Evolutionary conservation across 345 rosid genomes (phyloP), one percentile per base, ranked within the genome.

Genomic region (Cardamine chenopodiifolia): DNA sequence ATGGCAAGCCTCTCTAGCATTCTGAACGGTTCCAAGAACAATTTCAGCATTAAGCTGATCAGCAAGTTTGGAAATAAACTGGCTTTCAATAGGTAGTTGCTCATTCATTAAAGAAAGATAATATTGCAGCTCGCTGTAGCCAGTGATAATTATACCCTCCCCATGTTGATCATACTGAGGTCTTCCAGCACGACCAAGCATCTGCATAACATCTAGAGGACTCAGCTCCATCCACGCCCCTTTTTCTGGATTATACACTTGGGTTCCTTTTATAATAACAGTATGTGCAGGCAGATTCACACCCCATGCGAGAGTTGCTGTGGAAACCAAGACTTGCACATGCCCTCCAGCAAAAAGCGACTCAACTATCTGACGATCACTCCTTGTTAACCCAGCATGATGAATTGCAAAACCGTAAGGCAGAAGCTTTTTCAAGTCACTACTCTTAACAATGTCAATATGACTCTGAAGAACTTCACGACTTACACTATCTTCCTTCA

Each of bases 281-380:
- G 96, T 82, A 58, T 87, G 92, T 22, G 99, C 97, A 70, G 97
- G 98, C 74, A 95, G 82, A 78, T 95, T 95, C 50, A 92, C 99
- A 70, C 99, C 99, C 99, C 98, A 95, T 44, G 98, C 97, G 67
- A 95, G 99, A 67, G 99, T 95, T 53, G 99, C 98, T 48, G 98
- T 90, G 34, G 98, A 95, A 73, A 92, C 91, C 86, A 95, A 78
- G 71, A 92, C 96, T 78, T 92, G 97, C 14, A 95, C 88, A 74
- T 87, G 91, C 34, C 91, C 86, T 66, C 71, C 88, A 8, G 73
- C 86, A 70, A 95, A 95, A 50, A 90, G 97, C 15, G 79, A 85
- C 83, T 92, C 99, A 64, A 92, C 99, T 65, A 95, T 82, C 80
- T 87, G 80, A 67, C 97, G 87, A 70, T 95, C 99, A 78, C 74